Conservation (phyloP, 306 rosid genomes). For the Cyamopsis tetragonoloba region DNA sequence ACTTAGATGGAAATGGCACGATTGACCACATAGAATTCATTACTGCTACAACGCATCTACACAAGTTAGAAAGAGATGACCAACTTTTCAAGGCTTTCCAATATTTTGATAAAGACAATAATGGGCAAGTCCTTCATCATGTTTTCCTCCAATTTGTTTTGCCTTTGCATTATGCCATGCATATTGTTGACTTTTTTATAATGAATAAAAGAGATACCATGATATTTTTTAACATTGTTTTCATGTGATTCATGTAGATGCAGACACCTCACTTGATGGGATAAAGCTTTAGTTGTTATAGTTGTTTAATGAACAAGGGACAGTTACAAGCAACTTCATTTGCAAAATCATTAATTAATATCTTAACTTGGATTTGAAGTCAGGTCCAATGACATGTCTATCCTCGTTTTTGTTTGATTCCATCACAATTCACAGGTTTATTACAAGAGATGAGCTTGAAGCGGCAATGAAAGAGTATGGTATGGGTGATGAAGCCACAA, state of each 20-base stretch:
- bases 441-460: constrained; percentile 82
- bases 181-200: no score
- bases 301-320: background rate
- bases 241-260: no score
- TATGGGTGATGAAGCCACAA: constrained; percentile 88
- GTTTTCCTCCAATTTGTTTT: background rate
- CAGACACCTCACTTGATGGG: no score
- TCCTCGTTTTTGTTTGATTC: constrained; percentile 2
- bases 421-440: constrained; percentile 61
- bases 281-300: no score
- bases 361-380: background rate
- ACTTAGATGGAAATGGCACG: constrained; percentile 85
- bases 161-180: background rate
- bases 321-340: background rate
- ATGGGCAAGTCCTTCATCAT: constrained; percentile 55
- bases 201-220: no score
- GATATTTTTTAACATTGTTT: no score
- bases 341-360: background rate
- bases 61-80: constrained; percentile 82
- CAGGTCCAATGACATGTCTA: no score
- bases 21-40: constrained; percentile 90
- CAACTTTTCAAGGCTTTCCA: constrained; percentile 83
- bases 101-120: constrained; percentile 79
- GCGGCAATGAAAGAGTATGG: constrained; percentile 88
- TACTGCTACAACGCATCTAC: constrained; percentile 94